Evolutionary conservation across 2,329 filamentous ascomycete species (phyloP), one percentile per base, ranked within the genome.

Genomic region (Stromatinia cepivora): DNA sequence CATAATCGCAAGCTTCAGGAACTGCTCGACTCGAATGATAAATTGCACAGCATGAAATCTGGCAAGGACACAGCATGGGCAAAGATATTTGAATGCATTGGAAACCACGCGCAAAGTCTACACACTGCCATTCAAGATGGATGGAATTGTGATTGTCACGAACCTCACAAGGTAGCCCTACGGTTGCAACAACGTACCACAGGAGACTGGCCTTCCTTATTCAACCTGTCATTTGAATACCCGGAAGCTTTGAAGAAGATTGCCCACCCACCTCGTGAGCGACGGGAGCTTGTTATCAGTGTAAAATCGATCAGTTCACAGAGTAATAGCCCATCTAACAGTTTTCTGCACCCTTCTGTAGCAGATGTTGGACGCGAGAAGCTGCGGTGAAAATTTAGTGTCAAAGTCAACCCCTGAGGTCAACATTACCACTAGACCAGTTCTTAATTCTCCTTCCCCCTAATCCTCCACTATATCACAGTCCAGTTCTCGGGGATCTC

Each of bases 131-230:
- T 76, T 22, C 72, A 54, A 50, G 69, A 71, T 57, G 66, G 71
- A 13, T 76, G 73, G 74, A 72, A 71, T 45, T 76, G 75, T 59
- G 63, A 69, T 54, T 76, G 73, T 69, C 65, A 56, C 17, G 25
- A 50, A 28, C 69, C 70, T 31, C 74, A 76, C 65, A 31, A 52
- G 11, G 66, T 72, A 17, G 69, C 65, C 4, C 71, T 76, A 62
- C 72, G 71, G n/a, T 58, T 76, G 4, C 71, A 76, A 52, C 63
- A 69, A 59, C 70, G 72, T 22, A 63, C 48, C 10, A 70, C 70
- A n/a, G 69, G 69, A 36, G 72, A 71, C 13, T 73, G 64, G 64
- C 36, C 57, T 3, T 56, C 67, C 10, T 31, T 28, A 20, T 62
- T 56, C 25, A 64, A 46, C 22, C 25, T 56, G 9, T 65, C 36